Conservation (phyloP, 192 early-diverging fungal genomes). For the Gaertneriomyces semiglobifer region DNA sequence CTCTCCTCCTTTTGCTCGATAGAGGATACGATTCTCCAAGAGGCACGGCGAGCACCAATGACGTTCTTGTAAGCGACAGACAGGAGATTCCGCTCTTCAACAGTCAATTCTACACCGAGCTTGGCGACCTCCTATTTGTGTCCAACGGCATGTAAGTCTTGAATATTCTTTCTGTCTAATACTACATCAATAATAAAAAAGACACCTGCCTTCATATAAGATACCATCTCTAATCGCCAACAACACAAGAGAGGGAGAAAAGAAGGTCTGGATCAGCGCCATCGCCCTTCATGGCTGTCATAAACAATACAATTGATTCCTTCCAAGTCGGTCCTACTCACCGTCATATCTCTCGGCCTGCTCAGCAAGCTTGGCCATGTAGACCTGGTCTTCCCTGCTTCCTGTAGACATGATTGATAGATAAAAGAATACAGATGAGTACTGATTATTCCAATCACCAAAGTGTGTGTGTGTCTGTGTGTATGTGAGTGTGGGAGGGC, state of each 20-base stretch:
- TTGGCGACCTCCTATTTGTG: constrained; percentile 67
- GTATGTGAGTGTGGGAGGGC: too few species aligned
- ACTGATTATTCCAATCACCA: background rate
- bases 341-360: constrained; percentile 99
- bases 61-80: constrained; percentile 99
- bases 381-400: constrained; percentile 73
- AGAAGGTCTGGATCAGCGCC: background rate
- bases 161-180: background rate
- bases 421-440: background rate
- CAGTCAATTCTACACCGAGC: constrained; percentile 86
- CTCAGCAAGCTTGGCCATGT: constrained; percentile 98
- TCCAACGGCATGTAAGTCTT: background rate
- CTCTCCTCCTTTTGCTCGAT: constrained; percentile 99
- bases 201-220: constrained; percentile 69
- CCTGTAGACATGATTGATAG: constrained; percentile 13
- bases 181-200: background rate
- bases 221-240: constrained; percentile 70
- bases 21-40: constrained; percentile 98
- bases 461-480: too few species aligned
- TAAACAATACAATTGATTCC: constrained; percentile 1
- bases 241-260: background rate
- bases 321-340: constrained; percentile 43
- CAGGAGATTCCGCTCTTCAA: constrained; percentile 98
- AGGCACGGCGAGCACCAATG: constrained; percentile 97
- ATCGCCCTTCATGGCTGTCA: background rate